Base-by-base conservation (phyloP, 1,284 basidiomycete species). In the Ganoderma sp. region DNA sequence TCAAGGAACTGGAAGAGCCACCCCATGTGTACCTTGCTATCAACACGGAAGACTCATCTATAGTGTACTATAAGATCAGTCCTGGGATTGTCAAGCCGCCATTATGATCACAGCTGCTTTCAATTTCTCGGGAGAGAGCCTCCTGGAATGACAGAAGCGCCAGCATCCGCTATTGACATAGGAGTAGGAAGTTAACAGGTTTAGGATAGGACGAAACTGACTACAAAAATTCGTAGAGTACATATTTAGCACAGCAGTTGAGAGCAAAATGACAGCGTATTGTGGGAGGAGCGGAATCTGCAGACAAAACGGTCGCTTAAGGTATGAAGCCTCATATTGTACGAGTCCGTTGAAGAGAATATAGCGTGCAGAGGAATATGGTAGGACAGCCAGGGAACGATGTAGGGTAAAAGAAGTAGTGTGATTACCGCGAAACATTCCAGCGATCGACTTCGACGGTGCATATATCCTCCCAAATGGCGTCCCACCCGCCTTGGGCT, bases 31-130 rank as follows among this genome's bases (percentile, higher is more conserved):
- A 87, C 75, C 78, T 94, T 43, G 92, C 89, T 2, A 90, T 94
- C 67, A 88, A 87, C 42, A 85, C 89, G 0, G 88, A 91, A 64
- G 92, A 94, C 74, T 89, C 91, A 5, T 93, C 92, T 2, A 88
- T 91, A 61, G 92, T 94, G 58, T 94, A 94, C 78, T 94, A 94
- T 78, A 92, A 91, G 73, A 82, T 94, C 67, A 91, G 88, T 70
- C 82, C 82, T 54, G 92, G 91, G 66, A 90, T 94, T 25, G 85
- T 88, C 67, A 94, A 93, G 73, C 92, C 92, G 17, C 82, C 86
- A 25, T 79, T 90, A 61, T 92, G 67, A 71, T 15, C 9, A 25
- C 22, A 25, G 22, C 25, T 25, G 39, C 58, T 41, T 41, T 37
- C 37, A 3, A 41, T 39, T 37, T 12, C 25, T 61, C 25, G 28